phyloP scores from a whole-genome alignment of 208 protist genomes.

The Herpetomonas tarakana region DNA sequence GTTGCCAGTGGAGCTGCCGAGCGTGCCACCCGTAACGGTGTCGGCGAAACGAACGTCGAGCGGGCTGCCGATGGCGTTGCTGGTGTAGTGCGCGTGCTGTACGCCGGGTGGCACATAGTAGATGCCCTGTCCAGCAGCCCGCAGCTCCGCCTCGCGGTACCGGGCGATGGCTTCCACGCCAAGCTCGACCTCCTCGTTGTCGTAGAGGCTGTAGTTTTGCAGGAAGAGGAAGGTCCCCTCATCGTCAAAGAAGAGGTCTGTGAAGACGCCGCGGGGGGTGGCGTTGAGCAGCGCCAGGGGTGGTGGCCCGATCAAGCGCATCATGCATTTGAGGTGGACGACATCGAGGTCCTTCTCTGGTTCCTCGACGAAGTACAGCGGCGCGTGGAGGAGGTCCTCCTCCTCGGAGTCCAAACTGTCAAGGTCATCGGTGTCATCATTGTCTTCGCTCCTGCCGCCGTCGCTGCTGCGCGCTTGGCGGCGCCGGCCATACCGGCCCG shows the following conservation, averaged over 20 bases:
- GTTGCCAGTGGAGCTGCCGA: neutral
- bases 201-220: conserved; percentile 1
- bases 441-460: conserved; percentile 1
- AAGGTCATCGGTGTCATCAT: conserved; percentile 6
- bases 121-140: neutral
- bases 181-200: conserved; percentile 26
- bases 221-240: conserved; percentile 40
- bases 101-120: neutral
- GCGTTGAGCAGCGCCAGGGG: conserved; percentile 26
- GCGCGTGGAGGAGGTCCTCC: conserved; percentile 14
- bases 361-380: conserved; percentile 29
- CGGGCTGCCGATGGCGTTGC: neutral
- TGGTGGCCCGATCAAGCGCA: conserved; percentile 53
- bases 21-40: neutral
- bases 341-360: conserved; percentile 48
- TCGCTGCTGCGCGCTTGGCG: neutral
- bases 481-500: neutral
- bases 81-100: neutral
- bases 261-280: conserved; percentile 33
- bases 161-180: conserved; percentile 10
- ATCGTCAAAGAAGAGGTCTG: conserved; percentile 49
- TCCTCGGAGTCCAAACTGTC: conserved; percentile 6
- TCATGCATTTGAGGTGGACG: conserved; percentile 46
- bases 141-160: conserved; percentile 12
- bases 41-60: neutral